A percentile compares a stretch with the other conserved stretches of the same genome.
phyloP scores from a whole-genome alignment of 371 early-diverging fungal species.

The Mortierella sp. region DNA sequence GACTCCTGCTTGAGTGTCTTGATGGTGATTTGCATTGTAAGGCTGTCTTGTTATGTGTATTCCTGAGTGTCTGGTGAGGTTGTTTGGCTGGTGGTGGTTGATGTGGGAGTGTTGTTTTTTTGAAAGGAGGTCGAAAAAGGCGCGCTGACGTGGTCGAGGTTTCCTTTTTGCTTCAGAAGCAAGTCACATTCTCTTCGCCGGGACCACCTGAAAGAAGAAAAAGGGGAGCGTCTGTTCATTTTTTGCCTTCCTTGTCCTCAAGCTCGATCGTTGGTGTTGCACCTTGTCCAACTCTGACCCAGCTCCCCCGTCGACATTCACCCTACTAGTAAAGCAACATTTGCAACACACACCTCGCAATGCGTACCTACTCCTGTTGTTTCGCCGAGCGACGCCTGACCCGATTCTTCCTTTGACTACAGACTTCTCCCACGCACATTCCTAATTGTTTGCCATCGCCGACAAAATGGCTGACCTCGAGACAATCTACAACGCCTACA shows the following conservation, averaged over 20 bases:
- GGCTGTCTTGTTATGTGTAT: conserved; percentile 8
- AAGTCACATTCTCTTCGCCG: neutral
- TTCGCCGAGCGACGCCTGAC: neutral
- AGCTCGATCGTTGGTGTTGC: neutral
- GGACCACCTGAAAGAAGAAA: neutral
- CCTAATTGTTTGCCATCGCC: neutral
- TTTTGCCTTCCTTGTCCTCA: neutral
- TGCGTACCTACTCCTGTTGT: neutral
- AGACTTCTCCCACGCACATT: neutral
- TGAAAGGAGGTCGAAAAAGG: neutral
- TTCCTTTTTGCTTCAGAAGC: neutral
- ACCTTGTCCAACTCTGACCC: neutral
- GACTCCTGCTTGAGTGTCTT: conserved; percentile 92
- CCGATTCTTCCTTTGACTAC: neutral
- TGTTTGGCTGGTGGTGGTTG: neutral
- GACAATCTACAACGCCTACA: conserved; percentile 56
- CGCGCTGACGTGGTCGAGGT: neutral
- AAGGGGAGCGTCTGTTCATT: neutral
- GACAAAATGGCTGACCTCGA: conserved; percentile 49
- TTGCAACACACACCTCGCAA: neutral
- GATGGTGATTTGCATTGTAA: conserved; percentile 85
- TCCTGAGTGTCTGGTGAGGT: conserved; percentile 12
- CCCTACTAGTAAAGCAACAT: neutral
- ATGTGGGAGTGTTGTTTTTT: neutral
- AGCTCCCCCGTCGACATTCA: neutral